phyloP scores from a whole-genome alignment of 78 protist species.

The slime mould (Dictyostelium discoideum) region DNA sequence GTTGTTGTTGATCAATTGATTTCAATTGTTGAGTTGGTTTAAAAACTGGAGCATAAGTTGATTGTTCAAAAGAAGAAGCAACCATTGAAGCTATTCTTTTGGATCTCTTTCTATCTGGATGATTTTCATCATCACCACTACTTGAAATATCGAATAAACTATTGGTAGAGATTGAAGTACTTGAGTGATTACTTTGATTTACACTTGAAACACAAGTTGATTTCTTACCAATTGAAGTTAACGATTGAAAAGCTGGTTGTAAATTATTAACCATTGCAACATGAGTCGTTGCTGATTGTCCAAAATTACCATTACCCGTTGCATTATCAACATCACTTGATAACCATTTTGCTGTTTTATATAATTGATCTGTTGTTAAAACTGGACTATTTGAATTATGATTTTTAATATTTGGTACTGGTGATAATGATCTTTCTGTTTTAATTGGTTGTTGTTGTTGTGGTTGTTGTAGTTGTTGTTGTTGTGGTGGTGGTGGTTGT shows the following conservation, averaged over 20 bases:
- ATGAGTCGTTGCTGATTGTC: background rate
- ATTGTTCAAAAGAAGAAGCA: constrained; percentile 61
- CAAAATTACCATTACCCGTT: background rate
- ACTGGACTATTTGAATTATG: constrained; percentile 73
- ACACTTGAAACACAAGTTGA: background rate
- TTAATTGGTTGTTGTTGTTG: background rate
- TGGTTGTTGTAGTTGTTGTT: background rate
- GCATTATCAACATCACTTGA: background rate
- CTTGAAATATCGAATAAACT: constrained; percentile 6
- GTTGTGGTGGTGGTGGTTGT: background rate
- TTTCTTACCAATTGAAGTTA: background rate
- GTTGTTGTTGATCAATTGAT: background rate
- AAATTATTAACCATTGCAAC: background rate
- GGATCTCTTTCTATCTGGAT: constrained; percentile 39
- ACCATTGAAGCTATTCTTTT: constrained; percentile 74
- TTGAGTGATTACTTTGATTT: constrained; percentile 44
- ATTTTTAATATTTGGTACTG: background rate
- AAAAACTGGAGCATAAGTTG: constrained; percentile 43
- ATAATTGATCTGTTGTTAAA: constrained; percentile 73
- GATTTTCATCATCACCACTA: constrained; percentile 3
- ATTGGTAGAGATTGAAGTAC: background rate
- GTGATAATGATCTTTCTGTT: background rate
- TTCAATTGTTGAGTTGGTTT: constrained; percentile 44
- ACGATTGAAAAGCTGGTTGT: constrained; percentile 23
- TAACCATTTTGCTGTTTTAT: constrained; percentile 73